Percentiles rank a stretch among this genome's conserved stretches.
Evolutionary conservation across 192 early-diverging fungal species (phyloP).

Genomic region (Backusella parvicylindrica): DNA sequence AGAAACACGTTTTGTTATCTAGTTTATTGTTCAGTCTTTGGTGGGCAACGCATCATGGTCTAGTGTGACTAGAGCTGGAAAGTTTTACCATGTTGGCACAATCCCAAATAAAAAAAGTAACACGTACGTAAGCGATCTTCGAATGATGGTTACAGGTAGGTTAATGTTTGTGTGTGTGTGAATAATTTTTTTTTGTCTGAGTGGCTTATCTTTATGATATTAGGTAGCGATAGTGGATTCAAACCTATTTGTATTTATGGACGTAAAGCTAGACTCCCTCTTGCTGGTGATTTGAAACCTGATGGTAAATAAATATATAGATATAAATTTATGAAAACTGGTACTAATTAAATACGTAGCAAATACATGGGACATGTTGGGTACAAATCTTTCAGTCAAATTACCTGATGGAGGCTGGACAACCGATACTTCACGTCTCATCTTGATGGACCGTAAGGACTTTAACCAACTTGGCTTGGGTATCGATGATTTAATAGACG

Average conservation of each 20-base stretch:
- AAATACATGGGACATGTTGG: constrained; percentile 89
- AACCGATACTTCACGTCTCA: constrained; percentile 77
- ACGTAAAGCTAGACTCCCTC: constrained; percentile 71
- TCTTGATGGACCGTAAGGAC: constrained; percentile 89
- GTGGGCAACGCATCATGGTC: constrained; percentile 88
- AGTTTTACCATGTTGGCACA: constrained; percentile 88
- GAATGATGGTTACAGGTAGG: constrained; percentile 83
- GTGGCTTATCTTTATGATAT: neutral
- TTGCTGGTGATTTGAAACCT: constrained; percentile 53
- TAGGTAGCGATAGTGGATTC: constrained; percentile 61
- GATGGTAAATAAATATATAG: constrained; percentile 27
- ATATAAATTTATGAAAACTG: neutral
- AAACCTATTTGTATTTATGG: constrained; percentile 82
- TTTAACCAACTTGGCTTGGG: constrained; percentile 85
- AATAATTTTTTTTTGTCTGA: neutral
- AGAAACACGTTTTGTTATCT: neutral
- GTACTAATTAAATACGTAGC: constrained; percentile 32
- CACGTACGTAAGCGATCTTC: constrained; percentile 78
- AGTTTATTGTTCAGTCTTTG: constrained; percentile 84
- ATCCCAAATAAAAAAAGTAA: constrained; percentile 89
- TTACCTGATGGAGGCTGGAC: constrained; percentile 71
- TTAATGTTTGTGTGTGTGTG: neutral
- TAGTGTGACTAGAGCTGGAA: constrained; percentile 66
- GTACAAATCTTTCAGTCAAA: constrained; percentile 84
- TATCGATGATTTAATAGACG: constrained; percentile 84